A percentile compares a stretch with the other conserved stretches of the same genome.
Conservation (phyloP, 2,329 filamentous ascomycete genomes). For the Xylariales sp. region DNA sequence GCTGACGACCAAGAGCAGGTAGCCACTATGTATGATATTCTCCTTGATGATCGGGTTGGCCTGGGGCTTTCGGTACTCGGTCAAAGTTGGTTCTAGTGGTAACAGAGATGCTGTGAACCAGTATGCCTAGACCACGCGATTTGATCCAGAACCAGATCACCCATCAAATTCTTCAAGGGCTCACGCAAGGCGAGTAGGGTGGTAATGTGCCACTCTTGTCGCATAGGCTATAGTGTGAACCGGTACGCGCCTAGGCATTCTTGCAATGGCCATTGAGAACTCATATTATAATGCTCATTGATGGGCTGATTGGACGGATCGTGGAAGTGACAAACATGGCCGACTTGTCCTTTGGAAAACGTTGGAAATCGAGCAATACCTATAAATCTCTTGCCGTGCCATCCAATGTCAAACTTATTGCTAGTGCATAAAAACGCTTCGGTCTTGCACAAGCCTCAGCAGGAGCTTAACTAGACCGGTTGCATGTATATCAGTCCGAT, state of each 20-base stretch:
- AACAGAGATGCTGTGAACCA: conserved; percentile 35
- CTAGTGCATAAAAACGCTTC: too few relatives aligned
- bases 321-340: background rate
- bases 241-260: conserved; percentile 32
- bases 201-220: conserved; percentile 30
- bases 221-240: conserved; percentile 39
- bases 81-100: conserved; percentile 29
- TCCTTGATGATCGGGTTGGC: conserved; percentile 34
- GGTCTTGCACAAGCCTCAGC: too few relatives aligned
- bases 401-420: too few relatives aligned
- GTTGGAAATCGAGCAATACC: background rate
- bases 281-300: background rate
- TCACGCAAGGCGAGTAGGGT: conserved; percentile 31
- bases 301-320: background rate
- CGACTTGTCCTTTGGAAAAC: background rate
- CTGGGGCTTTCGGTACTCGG: conserved; percentile 35
- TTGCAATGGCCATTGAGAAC: background rate
- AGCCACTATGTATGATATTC: conserved; percentile 39
- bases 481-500: too few relatives aligned
- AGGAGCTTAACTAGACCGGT: too few relatives aligned
- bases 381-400: too few relatives aligned
- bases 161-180: conserved; percentile 29
- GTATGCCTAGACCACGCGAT: conserved; percentile 36
- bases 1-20: conserved; percentile 33
- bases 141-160: conserved; percentile 33